Base-by-base conservation (phyloP, 306 rosid genomes). In the Acmispon strigosus region DNA sequence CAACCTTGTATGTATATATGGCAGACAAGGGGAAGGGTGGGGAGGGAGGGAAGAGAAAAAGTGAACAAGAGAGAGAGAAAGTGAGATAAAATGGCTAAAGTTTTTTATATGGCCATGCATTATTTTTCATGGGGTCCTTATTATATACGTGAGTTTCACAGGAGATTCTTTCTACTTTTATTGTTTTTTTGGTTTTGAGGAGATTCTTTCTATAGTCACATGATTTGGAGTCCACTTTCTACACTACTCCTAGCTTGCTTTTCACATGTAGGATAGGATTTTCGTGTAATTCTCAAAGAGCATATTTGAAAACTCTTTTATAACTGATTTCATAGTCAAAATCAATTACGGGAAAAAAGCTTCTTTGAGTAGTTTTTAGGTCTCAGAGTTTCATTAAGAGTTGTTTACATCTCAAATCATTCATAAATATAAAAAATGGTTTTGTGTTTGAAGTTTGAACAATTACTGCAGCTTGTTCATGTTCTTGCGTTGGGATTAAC, bases 41-140 rank as follows among this genome's bases (percentile, higher is more conserved):
- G 75, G 44, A 55, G 74, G 59, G 13, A 17, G 51, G 17, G 29
- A 75, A 72, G 69, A 56, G 70, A 53, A 53, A 47, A 57, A 69
- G 15, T 61, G 58, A 69, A 65, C 51, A 15, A 52, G 67, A 58
- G 72, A 62, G 73, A 45, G 72, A 81, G 61, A 47, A 62, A 72
- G 52, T 42, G 47, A 65, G 62, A 36, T 66, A 69, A 74, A n/a
- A 54, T 59, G 69, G 52, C 66, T 60, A 29, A 42, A 57, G 82
- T 8, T 73, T 54, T 79, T 84, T 82, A 87, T 73, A 79, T 92
- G 84, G 77, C 89, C 96, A 84, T 87, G 93, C 96, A 83, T 87
- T 84, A 80, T 80, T 36, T 51, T 78, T 79, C 83, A 84, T 71
- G 83, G 86, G 89, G 86, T 87, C 85, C 80, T 85, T 81, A 66